Evolutionary conservation across 345 rosid species (phyloP), one percentile per base, ranked within the genome.

Genomic region (Cardamine chenopodiifolia): DNA sequence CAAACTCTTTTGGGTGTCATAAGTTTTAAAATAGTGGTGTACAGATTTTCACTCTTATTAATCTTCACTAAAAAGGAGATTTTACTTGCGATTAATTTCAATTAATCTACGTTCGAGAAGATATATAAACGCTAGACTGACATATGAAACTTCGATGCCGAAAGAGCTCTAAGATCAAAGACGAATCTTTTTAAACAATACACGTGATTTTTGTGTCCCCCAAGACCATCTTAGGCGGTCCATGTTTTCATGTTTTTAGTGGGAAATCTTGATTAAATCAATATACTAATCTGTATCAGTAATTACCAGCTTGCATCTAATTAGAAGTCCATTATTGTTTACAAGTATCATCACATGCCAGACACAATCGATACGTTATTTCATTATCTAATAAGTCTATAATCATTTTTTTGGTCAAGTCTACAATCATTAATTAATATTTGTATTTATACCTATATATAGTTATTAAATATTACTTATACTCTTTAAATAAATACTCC

Each of bases 141-240:
- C 80, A 77, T 61, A 70, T 77, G 80, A 76, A 76, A 69, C 79
- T 76, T 76, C 79, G 79, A 76, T 76, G 47, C 79, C 45, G n/a
- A 69, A 76, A 42, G 42, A 76, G 75, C 75, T 70, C 66, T 55
- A 70, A 62, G 66, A 70, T 64, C 80, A 63, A 77, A 45, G 60
- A 35, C 66, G 76, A 62, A 76, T 76, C 79, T 69, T 62, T 62
- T 17, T 13, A 44, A 68, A 68, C 18, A 49, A 62, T 69, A 31
- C 79, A 76, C 79, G 79, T 76, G 79, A 76, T 76, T 62, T 54
- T 76, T 76, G 75, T 62, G 53, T 48, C 45, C 11, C 72, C 72
- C 80, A 55, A 77, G 66, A 77, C 80, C 80, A 70, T 64, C 64
- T 57, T 70, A 63, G 19, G 53, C 76, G 71, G 71, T 77, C 66